Conservation (phyloP, 2,329 filamentous ascomycete species). For the Dactylellina cionopaga region DNA sequence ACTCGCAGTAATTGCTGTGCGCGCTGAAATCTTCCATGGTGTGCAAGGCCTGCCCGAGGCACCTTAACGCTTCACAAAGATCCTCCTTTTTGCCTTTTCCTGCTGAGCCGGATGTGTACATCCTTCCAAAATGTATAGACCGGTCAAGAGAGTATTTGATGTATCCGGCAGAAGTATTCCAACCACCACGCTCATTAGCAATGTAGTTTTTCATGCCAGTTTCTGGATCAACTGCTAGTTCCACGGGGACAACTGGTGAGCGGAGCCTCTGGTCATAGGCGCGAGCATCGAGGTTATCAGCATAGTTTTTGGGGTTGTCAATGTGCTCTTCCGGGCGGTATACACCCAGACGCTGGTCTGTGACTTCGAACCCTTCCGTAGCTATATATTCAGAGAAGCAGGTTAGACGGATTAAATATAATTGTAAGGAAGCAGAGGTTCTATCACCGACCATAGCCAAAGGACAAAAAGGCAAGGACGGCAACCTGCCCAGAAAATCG, state of each 20-base stretch:
- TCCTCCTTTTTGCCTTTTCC: constrained; percentile 74
- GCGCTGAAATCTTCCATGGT: constrained; percentile 83
- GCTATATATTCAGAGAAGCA: constrained; percentile 62
- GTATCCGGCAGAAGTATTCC: constrained; percentile 90
- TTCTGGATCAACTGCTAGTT: constrained; percentile 76
- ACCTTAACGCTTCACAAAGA: constrained; percentile 81
- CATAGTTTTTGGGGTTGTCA: constrained; percentile 84
- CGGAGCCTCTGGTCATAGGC: constrained; percentile 83
- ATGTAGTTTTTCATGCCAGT: constrained; percentile 99
- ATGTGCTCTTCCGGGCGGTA: constrained; percentile 78
- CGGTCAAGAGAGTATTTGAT: constrained; percentile 78
- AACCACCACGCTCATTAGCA: constrained; percentile 84
- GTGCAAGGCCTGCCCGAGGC: constrained; percentile 78
- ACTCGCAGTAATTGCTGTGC: constrained; percentile 84
- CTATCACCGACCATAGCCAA: constrained; percentile 73
- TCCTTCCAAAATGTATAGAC: constrained; percentile 79
- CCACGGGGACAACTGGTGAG: constrained; percentile 76
- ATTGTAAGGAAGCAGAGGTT: background rate
- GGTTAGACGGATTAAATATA: background rate
- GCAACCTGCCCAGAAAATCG: constrained; percentile 66
- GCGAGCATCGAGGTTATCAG: constrained; percentile 84
- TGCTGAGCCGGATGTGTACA: constrained; percentile 74
- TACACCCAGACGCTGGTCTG: constrained; percentile 79
- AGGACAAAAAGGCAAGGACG: constrained; percentile 82
- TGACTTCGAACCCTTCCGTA: constrained; percentile 86